Evolutionary conservation across 2,329 filamentous ascomycete genomes (phyloP).

Genomic region (Fusarium duplospermum): DNA sequence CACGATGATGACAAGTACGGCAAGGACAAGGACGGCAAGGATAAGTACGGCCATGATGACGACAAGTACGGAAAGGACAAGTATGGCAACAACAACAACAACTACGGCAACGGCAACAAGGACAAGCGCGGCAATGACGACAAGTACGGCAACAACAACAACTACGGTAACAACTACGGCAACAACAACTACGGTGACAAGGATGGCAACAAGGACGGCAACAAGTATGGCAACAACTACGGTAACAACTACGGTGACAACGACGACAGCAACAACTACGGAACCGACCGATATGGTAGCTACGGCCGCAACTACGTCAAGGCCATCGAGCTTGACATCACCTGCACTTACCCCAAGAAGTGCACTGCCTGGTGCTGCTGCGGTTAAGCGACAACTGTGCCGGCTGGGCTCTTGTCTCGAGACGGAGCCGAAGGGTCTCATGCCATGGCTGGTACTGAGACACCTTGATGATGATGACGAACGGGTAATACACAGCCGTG

Average conservation of each 20-base stretch:
- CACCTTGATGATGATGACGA: neutral
- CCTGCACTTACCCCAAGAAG: slow-evolving; percentile 22
- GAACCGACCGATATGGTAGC: neutral
- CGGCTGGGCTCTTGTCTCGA: neutral
- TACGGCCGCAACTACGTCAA: slow-evolving; percentile 2
- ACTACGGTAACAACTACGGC: neutral
- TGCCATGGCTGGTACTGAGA: neutral
- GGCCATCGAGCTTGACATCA: slow-evolving; percentile 24
- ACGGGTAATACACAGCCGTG: slow-evolving; percentile 1
- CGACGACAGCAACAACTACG: neutral
- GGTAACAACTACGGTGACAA: neutral
- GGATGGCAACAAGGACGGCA: neutral
- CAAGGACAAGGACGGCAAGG: neutral
- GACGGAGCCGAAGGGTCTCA: neutral
- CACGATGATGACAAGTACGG: neutral
- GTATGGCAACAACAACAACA: neutral
- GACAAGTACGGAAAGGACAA: neutral
- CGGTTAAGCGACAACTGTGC: neutral
- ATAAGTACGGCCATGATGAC: neutral
- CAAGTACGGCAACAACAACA: neutral
- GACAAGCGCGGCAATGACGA: neutral
- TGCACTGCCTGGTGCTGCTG: slow-evolving; percentile 30
- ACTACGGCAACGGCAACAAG: neutral
- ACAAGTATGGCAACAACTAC: neutral
- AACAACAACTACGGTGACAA: neutral